phyloP scores from a whole-genome alignment of 768 basidiomycete species.

The Lactarius psammicola region DNA sequence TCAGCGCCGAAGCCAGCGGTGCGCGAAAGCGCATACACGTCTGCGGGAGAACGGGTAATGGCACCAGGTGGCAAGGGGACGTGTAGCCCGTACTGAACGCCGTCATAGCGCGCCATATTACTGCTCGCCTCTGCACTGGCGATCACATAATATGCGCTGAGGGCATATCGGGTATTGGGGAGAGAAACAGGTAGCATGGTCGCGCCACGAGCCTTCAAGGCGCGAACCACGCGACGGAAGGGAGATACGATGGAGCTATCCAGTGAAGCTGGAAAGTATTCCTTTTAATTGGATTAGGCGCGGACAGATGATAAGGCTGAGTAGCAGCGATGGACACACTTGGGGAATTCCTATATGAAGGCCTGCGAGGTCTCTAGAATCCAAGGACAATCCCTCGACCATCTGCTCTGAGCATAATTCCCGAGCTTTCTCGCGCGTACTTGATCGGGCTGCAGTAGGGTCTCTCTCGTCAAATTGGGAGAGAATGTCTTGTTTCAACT shows the following conservation, averaged over 20 bases:
- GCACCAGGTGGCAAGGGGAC: slow-evolving; percentile 43
- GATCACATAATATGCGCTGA: slow-evolving; percentile 95
- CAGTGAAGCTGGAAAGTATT: slow-evolving; percentile 79
- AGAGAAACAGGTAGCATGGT: slow-evolving; percentile 69
- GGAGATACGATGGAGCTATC: slow-evolving; percentile 44
- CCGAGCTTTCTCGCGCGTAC: slow-evolving; percentile 40
- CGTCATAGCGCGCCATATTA: slow-evolving; percentile 88
- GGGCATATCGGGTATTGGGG: slow-evolving; percentile 63
- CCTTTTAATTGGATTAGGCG: slow-evolving; percentile 38
- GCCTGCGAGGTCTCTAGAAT: slow-evolving; percentile 41
- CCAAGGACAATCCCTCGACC: slow-evolving; percentile 6
- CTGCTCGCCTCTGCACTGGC: slow-evolving; percentile 93
- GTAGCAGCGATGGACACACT: slow-evolving; percentile 38
- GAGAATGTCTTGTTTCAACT: slow-evolving; percentile 35
- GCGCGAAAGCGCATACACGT: slow-evolving; percentile 65
- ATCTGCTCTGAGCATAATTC: slow-evolving; percentile 25
- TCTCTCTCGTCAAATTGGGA: slow-evolving; percentile 61
- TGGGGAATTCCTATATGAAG: slow-evolving; percentile 76
- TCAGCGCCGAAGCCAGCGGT: slow-evolving; percentile 76
- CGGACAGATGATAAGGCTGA: no score
- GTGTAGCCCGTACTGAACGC: slow-evolving; percentile 74
- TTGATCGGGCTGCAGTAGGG: slow-evolving; percentile 61
- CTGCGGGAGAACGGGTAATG: slow-evolving; percentile 49
- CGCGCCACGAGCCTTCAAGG: slow-evolving; percentile 56
- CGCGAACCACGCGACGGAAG: slow-evolving; percentile 46